Evolutionary conservation across 2,329 filamentous ascomycete genomes (phyloP), one percentile per base, ranked within the genome.

Genomic region (Diplocarpon rosae): DNA sequence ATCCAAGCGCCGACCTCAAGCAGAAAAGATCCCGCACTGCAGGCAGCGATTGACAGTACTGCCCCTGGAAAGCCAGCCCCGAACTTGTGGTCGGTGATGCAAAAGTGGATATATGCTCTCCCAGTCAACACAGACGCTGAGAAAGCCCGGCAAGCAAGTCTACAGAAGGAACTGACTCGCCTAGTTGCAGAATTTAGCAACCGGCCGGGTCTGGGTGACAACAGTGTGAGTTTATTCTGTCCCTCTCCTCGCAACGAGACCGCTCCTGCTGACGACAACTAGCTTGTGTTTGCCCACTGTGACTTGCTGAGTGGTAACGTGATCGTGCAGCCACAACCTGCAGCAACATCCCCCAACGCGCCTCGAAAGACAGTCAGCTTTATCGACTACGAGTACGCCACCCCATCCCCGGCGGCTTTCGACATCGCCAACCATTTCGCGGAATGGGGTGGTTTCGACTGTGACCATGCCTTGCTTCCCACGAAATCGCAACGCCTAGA

Each of bases 341-440:
- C 53, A 15, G 31, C 43, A 24, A 54, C 53, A 20, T 56, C 62
- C 12, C 59, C 66, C 27, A 62, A 63, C 29, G 49, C 43, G 24
- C 61, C 20, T 7, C 20, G 70, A 17, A 69, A 74, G 39, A 71
- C 66, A 2, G 82, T 90, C 44, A 77, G 76, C 60, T 96, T 98
- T 66, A 98, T 98, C 63, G 92, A 98, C 67, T 98, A 96, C 69
- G 92, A 98, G 65, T 98, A 98, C 65, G 88, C 89, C 12, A 92
- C 87, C 4, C 89, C 92, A 2, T 90, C 89, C 1, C 90, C 90
- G 1, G 88, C 89, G 3, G 89, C 90, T 1, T 98, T 98, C 65
- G 92, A 98, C 63, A 80, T 98, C 56, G 83, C 90, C 40, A 98
- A 98, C 67, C 92, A 98, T 70, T 95, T 98, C 62, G 88, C 92